Evolutionary conservation across 148 eudicot genomes (phyloP).

Genomic region (Gaultheria prostrata): DNA sequence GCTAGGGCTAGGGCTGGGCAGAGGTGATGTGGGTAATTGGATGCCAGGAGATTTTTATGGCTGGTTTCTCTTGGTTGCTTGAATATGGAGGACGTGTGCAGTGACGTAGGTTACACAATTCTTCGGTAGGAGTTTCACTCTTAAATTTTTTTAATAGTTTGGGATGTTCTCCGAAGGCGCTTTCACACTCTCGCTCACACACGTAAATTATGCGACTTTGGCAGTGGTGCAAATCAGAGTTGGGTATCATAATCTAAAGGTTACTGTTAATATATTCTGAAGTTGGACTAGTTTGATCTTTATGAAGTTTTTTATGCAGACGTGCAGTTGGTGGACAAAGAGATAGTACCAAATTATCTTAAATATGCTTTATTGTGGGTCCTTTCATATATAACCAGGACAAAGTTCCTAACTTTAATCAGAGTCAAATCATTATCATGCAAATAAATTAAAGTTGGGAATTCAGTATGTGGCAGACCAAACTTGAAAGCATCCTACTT

Average conservation of each 20-base stretch:
- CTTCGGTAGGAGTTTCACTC: background rate
- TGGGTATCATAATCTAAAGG: constrained; percentile 3
- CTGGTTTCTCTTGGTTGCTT: background rate
- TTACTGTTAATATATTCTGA: constrained; percentile 20
- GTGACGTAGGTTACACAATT: background rate
- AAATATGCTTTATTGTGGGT: constrained; percentile 29
- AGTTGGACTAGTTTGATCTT: constrained; percentile 10
- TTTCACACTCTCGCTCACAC: background rate
- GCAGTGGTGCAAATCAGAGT: constrained; percentile 8
- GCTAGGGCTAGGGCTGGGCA: constrained; percentile 9
- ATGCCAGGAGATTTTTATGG: background rate
- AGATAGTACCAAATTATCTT: constrained; percentile 30
- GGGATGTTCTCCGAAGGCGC: background rate
- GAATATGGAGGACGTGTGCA: constrained; percentile 1
- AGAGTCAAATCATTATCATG: constrained; percentile 32
- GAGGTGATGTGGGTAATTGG: background rate
- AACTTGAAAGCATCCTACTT: constrained; percentile 5
- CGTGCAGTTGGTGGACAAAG: constrained; percentile 32
- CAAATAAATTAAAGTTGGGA: constrained; percentile 29
- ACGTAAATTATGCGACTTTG: background rate
- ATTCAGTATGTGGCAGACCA: constrained; percentile 10
- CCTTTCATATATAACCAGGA: constrained; percentile 20
- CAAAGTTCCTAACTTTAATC: constrained; percentile 26
- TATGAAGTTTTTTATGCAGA: constrained; percentile 12
- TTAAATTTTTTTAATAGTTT: background rate